phyloP scores from a whole-genome alignment of 352 stramenopile genomes.

The Peronosclerospora sorghi region DNA sequence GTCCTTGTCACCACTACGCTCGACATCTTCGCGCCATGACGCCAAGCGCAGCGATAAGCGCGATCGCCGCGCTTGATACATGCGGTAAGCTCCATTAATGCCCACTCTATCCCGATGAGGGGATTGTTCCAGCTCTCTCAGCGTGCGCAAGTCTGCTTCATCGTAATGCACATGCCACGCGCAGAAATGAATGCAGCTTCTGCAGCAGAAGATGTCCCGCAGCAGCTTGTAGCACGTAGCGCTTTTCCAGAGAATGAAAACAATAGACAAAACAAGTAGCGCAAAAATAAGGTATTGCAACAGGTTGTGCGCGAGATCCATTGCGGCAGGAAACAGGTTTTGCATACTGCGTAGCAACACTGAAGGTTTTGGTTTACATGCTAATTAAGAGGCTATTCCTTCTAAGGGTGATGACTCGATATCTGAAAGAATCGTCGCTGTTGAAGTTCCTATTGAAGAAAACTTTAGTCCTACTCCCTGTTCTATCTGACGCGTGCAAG shows the following conservation, averaged over 20 bases:
- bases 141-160: conserved; percentile 36
- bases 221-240: conserved; percentile 25
- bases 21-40: conserved; percentile 58
- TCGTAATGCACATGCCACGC: conserved; percentile 36
- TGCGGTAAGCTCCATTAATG: conserved; percentile 45
- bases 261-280: conserved; percentile 29
- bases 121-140: conserved; percentile 40
- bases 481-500: no score
- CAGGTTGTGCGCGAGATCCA: conserved; percentile 15
- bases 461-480: no score
- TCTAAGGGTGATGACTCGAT: no score
- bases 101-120: conserved; percentile 26
- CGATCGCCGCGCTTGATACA: conserved; percentile 38
- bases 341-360: no score
- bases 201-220: conserved; percentile 25
- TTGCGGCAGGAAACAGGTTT: no score
- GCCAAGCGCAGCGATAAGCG: conserved; percentile 39
- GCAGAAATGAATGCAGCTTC: conserved; percentile 19
- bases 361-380: no score
- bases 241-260: conserved; percentile 40
- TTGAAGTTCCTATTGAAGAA: no score
- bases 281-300: conserved; percentile 41
- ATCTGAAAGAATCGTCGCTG: no score
- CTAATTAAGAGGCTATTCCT: no score
- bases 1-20: conserved; percentile 21